These are phyloP conservation scores for Misopates orontium DNA, from an alignment of 257 asterid genomes.

Conservation along the genomic window DNA sequence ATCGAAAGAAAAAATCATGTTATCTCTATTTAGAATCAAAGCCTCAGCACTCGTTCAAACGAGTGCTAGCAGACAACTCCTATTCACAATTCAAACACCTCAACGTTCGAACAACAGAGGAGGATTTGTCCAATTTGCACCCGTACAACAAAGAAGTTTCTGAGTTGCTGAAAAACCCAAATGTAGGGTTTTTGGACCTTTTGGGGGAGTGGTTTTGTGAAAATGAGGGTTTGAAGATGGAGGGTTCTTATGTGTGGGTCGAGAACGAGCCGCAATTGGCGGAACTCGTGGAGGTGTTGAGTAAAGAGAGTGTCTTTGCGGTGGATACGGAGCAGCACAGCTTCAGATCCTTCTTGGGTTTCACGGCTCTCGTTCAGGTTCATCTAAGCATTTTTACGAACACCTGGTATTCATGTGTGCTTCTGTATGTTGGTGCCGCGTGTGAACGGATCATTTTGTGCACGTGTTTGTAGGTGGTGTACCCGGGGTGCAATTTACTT, in stretches of 20 bases:
- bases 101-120: conserved; percentile 34
- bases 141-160: conserved; percentile 73
- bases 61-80: conserved; percentile 77
- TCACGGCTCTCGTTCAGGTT: conserved; percentile 93
- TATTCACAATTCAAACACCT: conserved; percentile 83
- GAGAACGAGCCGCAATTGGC: conserved; percentile 54
- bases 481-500: no score
- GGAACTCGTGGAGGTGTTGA: conserved; percentile 62
- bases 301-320: conserved; percentile 67
- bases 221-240: conserved; percentile 41
- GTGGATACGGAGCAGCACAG: conserved; percentile 97
- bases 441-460: no score
- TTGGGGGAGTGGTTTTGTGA: conserved; percentile 38
- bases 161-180: conserved; percentile 49
- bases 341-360: conserved; percentile 82
- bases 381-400: conserved; percentile 6
- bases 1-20: conserved; percentile 39
- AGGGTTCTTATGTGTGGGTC: conserved; percentile 59
- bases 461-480: no score
- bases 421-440: background rate
- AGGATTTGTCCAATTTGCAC: conserved; percentile 56
- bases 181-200: conserved; percentile 47
- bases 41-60: conserved; percentile 71
- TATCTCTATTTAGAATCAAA: conserved; percentile 64
- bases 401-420: background rate